Conservation (phyloP, 352 stramenopile genomes). For the Pythium coloratum region DNA sequence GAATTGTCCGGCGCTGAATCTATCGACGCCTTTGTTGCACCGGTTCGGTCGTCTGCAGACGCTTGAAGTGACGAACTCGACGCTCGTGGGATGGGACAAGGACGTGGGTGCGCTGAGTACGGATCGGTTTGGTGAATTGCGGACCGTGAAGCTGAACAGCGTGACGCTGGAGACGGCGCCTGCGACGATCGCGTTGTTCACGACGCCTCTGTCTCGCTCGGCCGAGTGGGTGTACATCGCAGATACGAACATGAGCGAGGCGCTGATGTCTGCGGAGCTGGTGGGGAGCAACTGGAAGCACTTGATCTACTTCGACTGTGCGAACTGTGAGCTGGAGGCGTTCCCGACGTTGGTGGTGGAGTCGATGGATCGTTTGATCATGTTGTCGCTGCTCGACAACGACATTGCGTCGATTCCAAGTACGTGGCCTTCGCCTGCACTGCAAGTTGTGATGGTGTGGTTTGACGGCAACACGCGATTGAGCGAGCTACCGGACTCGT, state of each 20-base stretch:
- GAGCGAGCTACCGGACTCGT: neutral
- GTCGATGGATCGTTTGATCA: constrained; percentile 3
- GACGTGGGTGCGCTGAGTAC: neutral
- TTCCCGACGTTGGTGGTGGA: constrained; percentile 1
- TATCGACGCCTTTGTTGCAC: constrained; percentile 7
- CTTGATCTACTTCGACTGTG: constrained; percentile 19
- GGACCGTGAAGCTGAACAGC: constrained; percentile 13
- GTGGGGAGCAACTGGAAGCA: constrained; percentile 13
- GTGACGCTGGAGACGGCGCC: neutral
- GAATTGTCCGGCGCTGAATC: constrained; percentile 1
- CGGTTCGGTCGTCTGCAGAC: constrained; percentile 7
- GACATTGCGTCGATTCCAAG: neutral
- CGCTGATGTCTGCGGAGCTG: neutral
- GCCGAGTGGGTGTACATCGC: constrained; percentile 17
- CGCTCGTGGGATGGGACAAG: neutral
- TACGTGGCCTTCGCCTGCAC: neutral
- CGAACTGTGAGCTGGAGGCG: neutral
- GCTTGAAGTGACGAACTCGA: constrained; percentile 10
- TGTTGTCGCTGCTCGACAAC: constrained; percentile 15
- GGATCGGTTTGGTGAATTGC: constrained; percentile 1
- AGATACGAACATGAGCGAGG: constrained; percentile 9
- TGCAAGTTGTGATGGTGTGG: constrained; percentile 10
- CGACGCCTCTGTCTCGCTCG: neutral
- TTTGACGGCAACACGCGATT: constrained; percentile 9
- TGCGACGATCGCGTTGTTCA: constrained; percentile 1